These are phyloP conservation scores for Larix kaempferi DNA, from an alignment of 75 land plant species.

Conservation along the genomic window DNA sequence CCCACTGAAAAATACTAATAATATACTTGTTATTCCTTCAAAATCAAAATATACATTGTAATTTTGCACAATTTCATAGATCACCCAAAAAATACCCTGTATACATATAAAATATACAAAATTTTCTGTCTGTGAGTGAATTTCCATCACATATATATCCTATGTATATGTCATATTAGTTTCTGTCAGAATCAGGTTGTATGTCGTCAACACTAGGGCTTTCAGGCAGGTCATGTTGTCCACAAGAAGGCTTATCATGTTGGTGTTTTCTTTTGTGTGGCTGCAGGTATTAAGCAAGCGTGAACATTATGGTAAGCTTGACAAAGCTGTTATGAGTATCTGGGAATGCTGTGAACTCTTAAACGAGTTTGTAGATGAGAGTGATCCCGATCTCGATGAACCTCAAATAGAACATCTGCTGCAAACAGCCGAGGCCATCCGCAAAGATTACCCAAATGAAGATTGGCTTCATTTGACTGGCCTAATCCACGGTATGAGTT, in stretches of 20 bases:
- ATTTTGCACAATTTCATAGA: no score
- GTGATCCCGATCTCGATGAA: slow-evolving; percentile 54
- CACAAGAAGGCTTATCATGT: not conserved
- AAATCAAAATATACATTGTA: no score
- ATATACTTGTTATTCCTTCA: no score
- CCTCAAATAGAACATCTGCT: slow-evolving; percentile 56
- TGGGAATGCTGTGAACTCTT: slow-evolving; percentile 58
- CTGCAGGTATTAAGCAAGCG: slow-evolving; percentile 32
- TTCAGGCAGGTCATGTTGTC: not conserved
- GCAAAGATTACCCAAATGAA: slow-evolving; percentile 42
- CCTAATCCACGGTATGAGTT: slow-evolving; percentile 38
- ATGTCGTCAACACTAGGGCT: no score
- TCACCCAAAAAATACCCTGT: no score
- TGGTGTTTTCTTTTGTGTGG: no score
- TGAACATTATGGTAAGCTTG: slow-evolving; percentile 25
- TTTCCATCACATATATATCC: no score
- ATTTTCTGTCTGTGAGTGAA: no score
- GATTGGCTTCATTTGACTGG: slow-evolving; percentile 54
- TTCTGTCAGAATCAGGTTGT: no score
- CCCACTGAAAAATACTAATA: no score
- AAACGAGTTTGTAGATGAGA: slow-evolving; percentile 47
- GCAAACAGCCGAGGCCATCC: slow-evolving; percentile 52
- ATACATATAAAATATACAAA: no score
- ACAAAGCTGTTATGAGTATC: slow-evolving; percentile 41
- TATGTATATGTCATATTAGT: no score